Conservation (phyloP, 2,329 filamentous ascomycete genomes). For the Cladobotryum protrusum region DNA sequence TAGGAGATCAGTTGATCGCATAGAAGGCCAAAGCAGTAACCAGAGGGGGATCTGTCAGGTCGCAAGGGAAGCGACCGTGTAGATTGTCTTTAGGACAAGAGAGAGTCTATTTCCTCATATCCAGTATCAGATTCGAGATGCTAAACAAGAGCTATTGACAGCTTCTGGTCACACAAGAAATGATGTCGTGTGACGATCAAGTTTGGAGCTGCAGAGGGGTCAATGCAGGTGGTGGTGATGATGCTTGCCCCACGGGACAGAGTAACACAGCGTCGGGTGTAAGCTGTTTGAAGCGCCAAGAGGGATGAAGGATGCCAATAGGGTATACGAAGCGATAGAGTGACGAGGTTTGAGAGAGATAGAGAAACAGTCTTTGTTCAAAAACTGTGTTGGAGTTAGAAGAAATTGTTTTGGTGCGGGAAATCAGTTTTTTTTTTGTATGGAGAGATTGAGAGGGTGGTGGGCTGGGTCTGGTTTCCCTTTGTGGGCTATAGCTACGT, state of each 20-base stretch:
- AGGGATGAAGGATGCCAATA: too few species aligned
- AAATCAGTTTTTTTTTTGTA: too few species aligned
- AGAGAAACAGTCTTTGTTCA: too few species aligned
- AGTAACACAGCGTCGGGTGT: too few species aligned
- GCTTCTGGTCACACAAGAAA: conserved; percentile 1
- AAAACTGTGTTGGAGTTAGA: too few species aligned
- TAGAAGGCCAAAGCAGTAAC: conserved; percentile 51
- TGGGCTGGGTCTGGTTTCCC: too few species aligned
- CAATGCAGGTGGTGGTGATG: not conserved
- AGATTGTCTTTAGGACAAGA: conserved; percentile 20
- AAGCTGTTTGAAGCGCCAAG: too few species aligned
- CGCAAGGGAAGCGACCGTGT: conserved; percentile 7
- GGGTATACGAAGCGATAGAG: too few species aligned
- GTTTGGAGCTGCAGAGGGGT: not conserved
- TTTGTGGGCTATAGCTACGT: too few species aligned
- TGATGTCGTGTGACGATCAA: conserved; percentile 1
- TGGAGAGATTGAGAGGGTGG: too few species aligned
- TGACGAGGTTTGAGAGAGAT: too few species aligned
- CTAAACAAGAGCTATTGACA: conserved; percentile 1
- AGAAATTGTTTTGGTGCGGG: too few species aligned
- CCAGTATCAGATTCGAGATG: not conserved
- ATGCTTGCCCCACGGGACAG: conserved; percentile 1
- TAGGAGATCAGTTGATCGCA: conserved; percentile 86
- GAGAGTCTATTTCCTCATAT: conserved; percentile 17
- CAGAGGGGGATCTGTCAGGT: conserved; percentile 10